Percentiles rank a stretch among this genome's conserved stretches.
Evolutionary conservation across 768 basidiomycete species (phyloP).

Genomic region (Daedaleopsis sinensis): DNA sequence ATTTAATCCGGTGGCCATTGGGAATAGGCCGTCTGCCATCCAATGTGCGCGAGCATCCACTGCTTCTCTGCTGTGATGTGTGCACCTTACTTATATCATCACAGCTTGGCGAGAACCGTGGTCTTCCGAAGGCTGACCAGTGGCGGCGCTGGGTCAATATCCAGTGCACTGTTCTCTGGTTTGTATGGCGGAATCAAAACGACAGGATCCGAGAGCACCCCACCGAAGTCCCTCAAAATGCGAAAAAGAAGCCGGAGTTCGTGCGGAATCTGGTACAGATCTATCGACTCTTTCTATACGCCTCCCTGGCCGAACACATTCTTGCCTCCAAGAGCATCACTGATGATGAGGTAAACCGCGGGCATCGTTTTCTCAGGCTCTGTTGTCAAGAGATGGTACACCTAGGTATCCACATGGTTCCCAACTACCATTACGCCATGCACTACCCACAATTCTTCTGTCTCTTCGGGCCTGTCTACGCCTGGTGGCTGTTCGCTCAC

Average conservation of each 20-base stretch:
- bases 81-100: too few species aligned
- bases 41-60: too few species aligned
- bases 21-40: too few species aligned
- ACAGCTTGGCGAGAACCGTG: constrained; percentile 6
- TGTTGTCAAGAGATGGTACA: neutral
- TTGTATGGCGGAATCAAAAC: neutral
- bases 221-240: too few species aligned
- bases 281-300: constrained; percentile 3
- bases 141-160: constrained; percentile 10
- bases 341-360: neutral
- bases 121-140: constrained; percentile 3
- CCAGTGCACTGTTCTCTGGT: neutral
- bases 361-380: neutral
- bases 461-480: constrained; percentile 3
- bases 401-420: constrained; percentile 3
- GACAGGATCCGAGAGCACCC: neutral
- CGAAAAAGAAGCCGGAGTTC: neutral
- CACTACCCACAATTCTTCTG: constrained; percentile 5
- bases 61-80: too few species aligned
- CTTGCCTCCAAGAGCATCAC: neutral
- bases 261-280: neutral
- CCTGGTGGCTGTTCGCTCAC: constrained; percentile 13
- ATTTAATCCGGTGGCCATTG: too few species aligned
- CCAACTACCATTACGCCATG: constrained; percentile 9
- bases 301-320: neutral